Base-by-base conservation (phyloP, 768 basidiomycete species). In the Hemileccinum rubropunctum region DNA sequence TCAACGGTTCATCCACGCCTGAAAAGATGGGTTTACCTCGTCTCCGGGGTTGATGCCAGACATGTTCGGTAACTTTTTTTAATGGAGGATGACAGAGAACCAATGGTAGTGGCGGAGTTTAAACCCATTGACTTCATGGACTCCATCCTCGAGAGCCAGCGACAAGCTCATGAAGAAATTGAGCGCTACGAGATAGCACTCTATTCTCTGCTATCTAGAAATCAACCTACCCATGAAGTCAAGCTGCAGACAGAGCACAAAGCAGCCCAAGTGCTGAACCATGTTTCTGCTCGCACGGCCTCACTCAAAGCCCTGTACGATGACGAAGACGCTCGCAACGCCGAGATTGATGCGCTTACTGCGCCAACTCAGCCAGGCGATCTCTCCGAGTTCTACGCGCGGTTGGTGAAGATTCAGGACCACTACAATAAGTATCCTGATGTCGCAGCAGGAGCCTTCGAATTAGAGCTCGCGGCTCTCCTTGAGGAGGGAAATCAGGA, bases 381-480 rank as follows among this genome's bases (percentile, higher is more conserved):
- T 71, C 78, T 98, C 45, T 84, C 86, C 41, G 92, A 95, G 70
- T 99, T 99, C 75, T 98, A 99, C 74, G 76, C 86, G 69, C 86
- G 97, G 75, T 85, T 98, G 77, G 86, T 83, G 65, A 93, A 90
- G 81, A 84, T 98, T 71, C 91, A 95, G 74, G 93, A 95, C 67
- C 92, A 95, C 80, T 86, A 98, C 78, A 81, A 79, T 73, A 91
- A 91, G 77, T 94, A 98, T 79, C 94, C 94, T 74, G 89, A 95
- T 74, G 76, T 88, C 72, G 79, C 81, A 63, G 76, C 84, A 77
- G 86, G 81, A 63, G 78, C 86, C 52, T 86, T 95, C 70, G 85
- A 91, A 69, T 76, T 83, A 55, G 93, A 95, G 71, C 78, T 97
- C 57, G 83, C 85, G 41, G 78, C 82, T 63, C 80, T 91, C 59